Base-by-base conservation (phyloP, 305 asterid genomes). In the Fraxinus baroniana region DNA sequence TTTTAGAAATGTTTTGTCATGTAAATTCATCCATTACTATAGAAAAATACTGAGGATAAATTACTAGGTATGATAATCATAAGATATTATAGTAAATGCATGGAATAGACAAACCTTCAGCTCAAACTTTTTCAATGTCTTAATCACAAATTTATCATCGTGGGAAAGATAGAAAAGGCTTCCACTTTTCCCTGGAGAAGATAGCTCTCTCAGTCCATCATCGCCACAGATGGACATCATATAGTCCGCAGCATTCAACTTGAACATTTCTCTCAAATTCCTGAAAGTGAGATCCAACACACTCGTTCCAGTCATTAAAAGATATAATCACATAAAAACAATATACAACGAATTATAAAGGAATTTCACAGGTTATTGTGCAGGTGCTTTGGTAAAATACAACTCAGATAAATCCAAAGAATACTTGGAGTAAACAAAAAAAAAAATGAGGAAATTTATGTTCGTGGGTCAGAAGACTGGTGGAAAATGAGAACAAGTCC, bases 221-320 rank as follows among this genome's bases (percentile, higher is more conserved):
- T 93, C 97, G 81, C 98, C 98, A 87, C 98, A 94, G 79, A 96
- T 96, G 80, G 99, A 96, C 99, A 94, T 96, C 99, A 96, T 96
- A 81, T 96, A 96, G 77, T 95, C 98, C 77, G 99, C 99, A 78
- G 99, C 97, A 85, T 93, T 88, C 86, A 95, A 85, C 92, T 89
- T 93, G 91, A 96, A 96, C 90, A 96, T 52, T 89, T 93, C 99
- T 80, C 98, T 93, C 90, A 96, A 89, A 84, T 94, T 94, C 94
- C 99, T 96, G 96, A 87, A 88, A 89, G 90, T 84, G 83, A 85
- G 76, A 88, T 80, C 77, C 87, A 78, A 78, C 6, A 24, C 35
- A 26, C 74, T 76, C 80, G 83, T n/a, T 78, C 68, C 30, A 78
- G 62, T 74, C 83, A 76, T 62, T 82, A 78, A 64, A 79, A 88